phyloP scores from a whole-genome alignment of 768 basidiomycete species.

The Phanerochaete carnosa region DNA sequence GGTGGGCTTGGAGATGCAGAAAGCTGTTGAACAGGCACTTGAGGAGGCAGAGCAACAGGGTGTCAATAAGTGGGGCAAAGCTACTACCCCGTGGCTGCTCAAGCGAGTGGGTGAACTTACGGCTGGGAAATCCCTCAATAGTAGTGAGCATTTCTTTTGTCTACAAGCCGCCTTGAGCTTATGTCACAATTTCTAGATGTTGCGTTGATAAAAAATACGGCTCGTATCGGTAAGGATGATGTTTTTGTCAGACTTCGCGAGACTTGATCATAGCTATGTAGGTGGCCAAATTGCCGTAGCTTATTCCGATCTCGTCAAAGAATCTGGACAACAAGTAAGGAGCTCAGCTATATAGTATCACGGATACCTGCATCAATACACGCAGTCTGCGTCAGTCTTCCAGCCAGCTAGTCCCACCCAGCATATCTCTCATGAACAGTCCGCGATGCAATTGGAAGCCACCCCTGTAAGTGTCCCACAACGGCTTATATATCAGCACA shows the following conservation, averaged over 20 bases:
- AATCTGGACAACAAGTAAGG: neutral
- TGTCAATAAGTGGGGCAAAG: slow-evolving; percentile 77
- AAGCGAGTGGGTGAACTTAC: slow-evolving; percentile 80
- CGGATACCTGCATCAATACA: neutral
- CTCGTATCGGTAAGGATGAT: slow-evolving; percentile 59
- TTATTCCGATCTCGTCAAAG: slow-evolving; percentile 51
- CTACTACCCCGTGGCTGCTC: slow-evolving; percentile 93
- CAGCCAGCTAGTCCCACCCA: neutral
- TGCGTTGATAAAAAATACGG: slow-evolving; percentile 87
- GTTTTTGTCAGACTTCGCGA: neutral
- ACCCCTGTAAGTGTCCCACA: neutral
- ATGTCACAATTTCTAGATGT: slow-evolving; percentile 48
- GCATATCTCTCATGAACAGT: neutral
- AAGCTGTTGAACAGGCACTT: slow-evolving; percentile 81
- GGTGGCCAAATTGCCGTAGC: slow-evolving; percentile 78
- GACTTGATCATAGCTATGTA: slow-evolving; percentile 23
- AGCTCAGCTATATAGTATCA: neutral
- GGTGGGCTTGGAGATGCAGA: slow-evolving; percentile 66
- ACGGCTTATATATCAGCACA: neutral
- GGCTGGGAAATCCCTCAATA: slow-evolving; percentile 65
- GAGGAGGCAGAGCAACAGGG: slow-evolving; percentile 80
- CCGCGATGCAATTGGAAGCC: neutral
- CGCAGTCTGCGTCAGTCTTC: neutral
- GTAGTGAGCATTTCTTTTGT: slow-evolving; percentile 44
- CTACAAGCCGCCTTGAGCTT: neutral